Evolutionary conservation across 805 yeast genomes (phyloP), one percentile per base, ranked within the genome.

Genomic region (Starmerella davenportii): DNA sequence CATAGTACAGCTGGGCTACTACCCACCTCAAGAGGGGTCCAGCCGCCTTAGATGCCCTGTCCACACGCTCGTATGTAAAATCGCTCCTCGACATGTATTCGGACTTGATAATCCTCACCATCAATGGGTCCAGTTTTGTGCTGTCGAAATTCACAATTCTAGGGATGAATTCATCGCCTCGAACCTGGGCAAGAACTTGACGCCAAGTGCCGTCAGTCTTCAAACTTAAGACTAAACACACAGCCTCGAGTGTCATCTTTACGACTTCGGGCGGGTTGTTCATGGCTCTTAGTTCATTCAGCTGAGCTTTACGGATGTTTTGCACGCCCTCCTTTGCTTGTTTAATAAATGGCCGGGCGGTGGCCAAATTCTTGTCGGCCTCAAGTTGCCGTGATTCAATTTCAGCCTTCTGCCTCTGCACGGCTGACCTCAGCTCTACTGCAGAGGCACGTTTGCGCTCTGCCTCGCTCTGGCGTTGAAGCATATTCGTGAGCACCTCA

Each of bases 11-110:
- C 46, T 87, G 95, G 0, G 96, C 95, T 38, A 67, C 66, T 0
- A 84, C 85, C 96, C 96, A 87, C 43, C 74, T 75, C 16, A 79
- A 52, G 27, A 87, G 60, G 0, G 96, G 96, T 0, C 95, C 96
- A 60, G 95, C 82, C 0, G 95, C 95, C 51, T 79, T 82, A 56
- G 93, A 78, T 4, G 96, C 96, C 30, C 95, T 63, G 49, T 79
- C 71, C 0, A 81, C 93, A 0, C 79, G 59, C 35, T 76, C 84
- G 49, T 60, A 77, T 30, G 70, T 80, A 53, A 69, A 85, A 37
- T 71, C 76, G 0, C 74, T 68, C 38, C 73, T 61, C 0, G 75
- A 61, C 9, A 85, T 56, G 50, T 78, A 87, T 2, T 62, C 63
- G 1, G 54, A 45, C 30, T 74, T 74, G 74, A 87, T 72, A 38